phyloP scores from a whole-genome alignment of 139 green algal species.

The Astrephomene gubernaculifera region DNA sequence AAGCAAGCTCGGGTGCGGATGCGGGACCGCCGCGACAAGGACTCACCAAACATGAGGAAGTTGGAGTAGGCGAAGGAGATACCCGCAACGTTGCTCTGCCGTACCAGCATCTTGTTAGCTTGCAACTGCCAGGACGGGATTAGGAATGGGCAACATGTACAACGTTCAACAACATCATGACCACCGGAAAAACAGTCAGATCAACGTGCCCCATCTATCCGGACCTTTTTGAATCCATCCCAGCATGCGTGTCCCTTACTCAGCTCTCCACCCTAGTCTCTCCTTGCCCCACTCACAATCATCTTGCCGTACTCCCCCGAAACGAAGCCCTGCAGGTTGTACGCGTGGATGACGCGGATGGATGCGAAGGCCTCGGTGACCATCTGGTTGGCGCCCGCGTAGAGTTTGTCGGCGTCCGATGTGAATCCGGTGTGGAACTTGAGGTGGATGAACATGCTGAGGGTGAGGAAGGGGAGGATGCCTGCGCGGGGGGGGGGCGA shows the following conservation, averaged over 20 bases:
- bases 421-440: slow-evolving; percentile 67
- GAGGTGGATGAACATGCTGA: slow-evolving; percentile 55
- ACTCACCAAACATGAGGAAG: slow-evolving; percentile 70
- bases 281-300: slow-evolving; percentile 16
- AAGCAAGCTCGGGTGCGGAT: too few relatives aligned
- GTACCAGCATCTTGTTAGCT: slow-evolving; percentile 17
- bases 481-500: slow-evolving; percentile 17
- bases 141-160: too few relatives aligned
- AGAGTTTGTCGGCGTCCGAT: slow-evolving; percentile 62
- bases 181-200: too few relatives aligned
- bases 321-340: slow-evolving; percentile 77
- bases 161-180: too few relatives aligned
- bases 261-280: background rate
- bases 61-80: slow-evolving; percentile 53
- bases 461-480: slow-evolving; percentile 73
- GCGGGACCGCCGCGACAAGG: too few relatives aligned
- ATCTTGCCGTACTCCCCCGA: slow-evolving; percentile 27
- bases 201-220: too few relatives aligned
- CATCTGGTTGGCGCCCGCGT: slow-evolving; percentile 75
- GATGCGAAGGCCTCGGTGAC: slow-evolving; percentile 76
- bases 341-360: slow-evolving; percentile 78
- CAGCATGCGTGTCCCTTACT: too few relatives aligned
- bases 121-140: too few relatives aligned
- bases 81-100: slow-evolving; percentile 39
- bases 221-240: too few relatives aligned